Conservation (phyloP, 179 eudicot species). For the Actinidia chinensis region DNA sequence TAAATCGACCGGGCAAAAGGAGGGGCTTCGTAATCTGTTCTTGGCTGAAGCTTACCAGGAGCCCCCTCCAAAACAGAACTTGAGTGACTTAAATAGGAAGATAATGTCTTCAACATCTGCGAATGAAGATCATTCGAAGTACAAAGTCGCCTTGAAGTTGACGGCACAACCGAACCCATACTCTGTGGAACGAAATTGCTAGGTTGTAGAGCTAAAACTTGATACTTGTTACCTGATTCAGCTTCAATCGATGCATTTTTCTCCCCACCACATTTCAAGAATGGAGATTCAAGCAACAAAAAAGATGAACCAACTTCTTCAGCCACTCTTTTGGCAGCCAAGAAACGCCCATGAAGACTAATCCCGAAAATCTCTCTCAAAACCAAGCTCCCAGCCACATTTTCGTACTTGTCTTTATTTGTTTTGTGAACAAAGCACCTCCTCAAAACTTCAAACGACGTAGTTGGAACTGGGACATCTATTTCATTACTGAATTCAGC, state of each 20-base stretch:
- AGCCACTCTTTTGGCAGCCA: slow-evolving; percentile 63
- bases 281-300: slow-evolving; percentile 66
- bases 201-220: slow-evolving; percentile 46
- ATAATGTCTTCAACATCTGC: slow-evolving; percentile 54
- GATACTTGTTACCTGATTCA: slow-evolving; percentile 31
- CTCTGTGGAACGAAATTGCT: slow-evolving; percentile 49
- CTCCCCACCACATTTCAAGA: slow-evolving; percentile 31
- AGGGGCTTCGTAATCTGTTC: slow-evolving; percentile 65
- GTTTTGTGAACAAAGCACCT: slow-evolving; percentile 70
- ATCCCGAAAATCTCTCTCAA: slow-evolving; percentile 84
- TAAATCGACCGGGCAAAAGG: slow-evolving; percentile 69
- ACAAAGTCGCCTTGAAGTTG: slow-evolving; percentile 39
- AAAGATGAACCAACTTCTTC: slow-evolving; percentile 76
- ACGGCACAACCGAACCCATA: slow-evolving; percentile 32
- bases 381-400: slow-evolving; percentile 76
- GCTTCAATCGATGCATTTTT: slow-evolving; percentile 23
- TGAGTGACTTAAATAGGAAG: slow-evolving; percentile 38
- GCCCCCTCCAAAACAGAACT: slow-evolving; percentile 26
- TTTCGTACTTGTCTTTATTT: slow-evolving; percentile 60
- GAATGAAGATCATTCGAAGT: slow-evolving; percentile 46
- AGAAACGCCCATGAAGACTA: slow-evolving; percentile 63
- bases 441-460: slow-evolving; percentile 62
- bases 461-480: slow-evolving; percentile 62
- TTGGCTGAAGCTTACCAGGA: slow-evolving; percentile 35
- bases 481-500: slow-evolving; percentile 27